These are phyloP conservation scores for Pyrenula massariospora DNA, from an alignment of 495 filamentous ascomycete genomes.

Conservation along the genomic window DNA sequence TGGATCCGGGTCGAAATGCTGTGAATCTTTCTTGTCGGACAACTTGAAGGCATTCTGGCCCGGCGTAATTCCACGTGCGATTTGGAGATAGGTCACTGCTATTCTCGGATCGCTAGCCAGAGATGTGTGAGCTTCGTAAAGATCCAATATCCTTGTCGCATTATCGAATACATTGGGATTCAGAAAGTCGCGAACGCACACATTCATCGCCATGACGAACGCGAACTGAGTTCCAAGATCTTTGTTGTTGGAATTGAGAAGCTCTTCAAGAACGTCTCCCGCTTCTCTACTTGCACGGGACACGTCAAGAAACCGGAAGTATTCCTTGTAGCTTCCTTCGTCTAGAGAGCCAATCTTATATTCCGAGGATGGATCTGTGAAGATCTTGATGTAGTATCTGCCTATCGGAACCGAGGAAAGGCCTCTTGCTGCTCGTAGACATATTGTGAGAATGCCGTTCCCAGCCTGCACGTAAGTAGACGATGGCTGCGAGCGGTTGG, in stretches of 20 bases:
- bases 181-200: conserved; percentile 57
- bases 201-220: conserved; percentile 59
- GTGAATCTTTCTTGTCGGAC: background rate
- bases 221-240: background rate
- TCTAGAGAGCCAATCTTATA: conserved; percentile 43
- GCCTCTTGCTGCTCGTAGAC: conserved; percentile 48
- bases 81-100: conserved; percentile 21
- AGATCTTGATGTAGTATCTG: conserved; percentile 58
- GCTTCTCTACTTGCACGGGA: conserved; percentile 46
- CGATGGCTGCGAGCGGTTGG: background rate
- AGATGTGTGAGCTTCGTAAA: conserved; percentile 37
- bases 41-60: background rate
- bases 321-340: conserved; percentile 47
- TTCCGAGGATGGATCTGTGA: conserved; percentile 35
- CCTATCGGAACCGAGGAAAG: conserved; percentile 37
- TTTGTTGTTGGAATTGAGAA: conserved; percentile 19
- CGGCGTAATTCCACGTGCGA: conserved; percentile 10
- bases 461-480: conserved; percentile 18
- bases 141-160: conserved; percentile 42
- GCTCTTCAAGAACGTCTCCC: conserved; percentile 38
- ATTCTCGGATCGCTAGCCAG: conserved; percentile 19
- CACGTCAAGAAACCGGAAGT: conserved; percentile 54
- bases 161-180: conserved; percentile 50
- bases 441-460: conserved; percentile 57
- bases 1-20: background rate